phyloP scores from a whole-genome alignment of 306 rosid genomes.

The Vigna unguiculata region DNA sequence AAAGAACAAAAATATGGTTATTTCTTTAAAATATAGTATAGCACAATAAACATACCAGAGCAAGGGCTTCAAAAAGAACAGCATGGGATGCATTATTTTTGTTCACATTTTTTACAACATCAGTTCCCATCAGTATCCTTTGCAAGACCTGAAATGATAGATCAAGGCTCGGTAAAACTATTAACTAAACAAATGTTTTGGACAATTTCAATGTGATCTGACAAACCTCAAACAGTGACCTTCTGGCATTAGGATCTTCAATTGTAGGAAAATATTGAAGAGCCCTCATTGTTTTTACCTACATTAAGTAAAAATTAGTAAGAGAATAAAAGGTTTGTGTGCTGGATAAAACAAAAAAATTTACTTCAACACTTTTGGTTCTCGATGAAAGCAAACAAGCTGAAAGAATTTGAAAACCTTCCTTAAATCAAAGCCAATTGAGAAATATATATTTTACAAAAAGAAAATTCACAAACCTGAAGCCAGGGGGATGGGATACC shows the following conservation, averaged over 20 bases:
- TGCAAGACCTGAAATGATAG: slow-evolving; percentile 85
- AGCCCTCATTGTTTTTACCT: slow-evolving; percentile 99
- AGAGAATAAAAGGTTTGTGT: slow-evolving; percentile 29
- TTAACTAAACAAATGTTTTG: neutral
- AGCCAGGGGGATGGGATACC: slow-evolving; percentile 99
- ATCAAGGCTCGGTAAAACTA: slow-evolving; percentile 45
- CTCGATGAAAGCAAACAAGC: slow-evolving; percentile 14
- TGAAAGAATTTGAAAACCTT: neutral
- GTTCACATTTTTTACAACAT: slow-evolving; percentile 99
- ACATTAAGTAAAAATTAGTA: slow-evolving; percentile 44
- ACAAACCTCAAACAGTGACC: slow-evolving; percentile 93
- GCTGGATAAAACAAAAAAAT: slow-evolving; percentile 17
- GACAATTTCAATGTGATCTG: slow-evolving; percentile 33
- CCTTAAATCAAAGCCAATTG: slow-evolving; percentile 3
- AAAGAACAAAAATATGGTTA: slow-evolving; percentile 22
- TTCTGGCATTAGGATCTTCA: slow-evolving; percentile 98
- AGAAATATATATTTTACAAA: slow-evolving; percentile 37
- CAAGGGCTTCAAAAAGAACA: slow-evolving; percentile 99
- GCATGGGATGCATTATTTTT: slow-evolving; percentile 99
- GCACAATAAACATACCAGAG: slow-evolving; percentile 72
- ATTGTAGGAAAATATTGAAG: slow-evolving; percentile 95
- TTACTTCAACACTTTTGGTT: slow-evolving; percentile 23
- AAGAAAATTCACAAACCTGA: slow-evolving; percentile 74
- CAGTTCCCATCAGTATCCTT: slow-evolving; percentile 98
- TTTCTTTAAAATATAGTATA: slow-evolving; percentile 7